These are phyloP conservation scores for Geotrichum macrosporum DNA, from an alignment of 1,139 yeast species.

Conservation along the genomic window DNA sequence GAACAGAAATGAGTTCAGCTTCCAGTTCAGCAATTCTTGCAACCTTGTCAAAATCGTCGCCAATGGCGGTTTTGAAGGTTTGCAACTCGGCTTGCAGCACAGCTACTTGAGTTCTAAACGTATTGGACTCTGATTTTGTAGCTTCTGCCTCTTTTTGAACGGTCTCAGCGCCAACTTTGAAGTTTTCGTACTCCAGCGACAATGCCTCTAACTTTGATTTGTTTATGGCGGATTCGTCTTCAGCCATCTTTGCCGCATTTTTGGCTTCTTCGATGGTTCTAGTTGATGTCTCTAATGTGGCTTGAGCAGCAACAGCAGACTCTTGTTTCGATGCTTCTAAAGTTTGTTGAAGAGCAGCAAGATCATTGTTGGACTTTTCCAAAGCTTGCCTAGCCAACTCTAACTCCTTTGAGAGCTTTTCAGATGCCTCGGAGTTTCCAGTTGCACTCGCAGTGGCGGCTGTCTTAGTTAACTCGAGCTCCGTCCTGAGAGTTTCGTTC, in stretches of 20 bases:
- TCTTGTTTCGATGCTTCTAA: constrained; percentile 24
- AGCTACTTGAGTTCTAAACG: constrained; percentile 30
- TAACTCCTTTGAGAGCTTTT: constrained; percentile 19
- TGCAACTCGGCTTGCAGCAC: constrained; percentile 30
- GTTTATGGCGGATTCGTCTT: constrained; percentile 35
- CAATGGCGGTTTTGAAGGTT: constrained; percentile 25
- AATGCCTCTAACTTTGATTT: constrained; percentile 37
- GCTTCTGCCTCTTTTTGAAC: constrained; percentile 32
- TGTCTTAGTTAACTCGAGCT: constrained; percentile 26
- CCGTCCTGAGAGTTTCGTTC: constrained; percentile 23
- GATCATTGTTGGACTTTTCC: constrained; percentile 21
- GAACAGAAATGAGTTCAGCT: constrained; percentile 27
- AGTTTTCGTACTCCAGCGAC: constrained; percentile 33
- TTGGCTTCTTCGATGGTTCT: constrained; percentile 35
- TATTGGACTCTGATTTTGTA: constrained; percentile 30
- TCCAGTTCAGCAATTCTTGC: constrained; percentile 31
- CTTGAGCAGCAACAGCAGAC: constrained; percentile 17
- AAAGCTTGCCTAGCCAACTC: constrained; percentile 17
- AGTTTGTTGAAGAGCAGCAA: constrained; percentile 28
- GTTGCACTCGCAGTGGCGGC: constrained; percentile 29
- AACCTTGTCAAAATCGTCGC: constrained; percentile 27
- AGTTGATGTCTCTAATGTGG: constrained; percentile 24
- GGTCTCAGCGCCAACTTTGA: constrained; percentile 38
- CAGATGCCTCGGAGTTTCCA: constrained; percentile 3
- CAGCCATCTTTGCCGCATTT: constrained; percentile 21